A percentile compares a stretch with the other conserved stretches of the same genome.
phyloP scores from a whole-genome alignment of 2,329 filamentous ascomycete genomes.

The Microcyclospora tardicrescens region DNA sequence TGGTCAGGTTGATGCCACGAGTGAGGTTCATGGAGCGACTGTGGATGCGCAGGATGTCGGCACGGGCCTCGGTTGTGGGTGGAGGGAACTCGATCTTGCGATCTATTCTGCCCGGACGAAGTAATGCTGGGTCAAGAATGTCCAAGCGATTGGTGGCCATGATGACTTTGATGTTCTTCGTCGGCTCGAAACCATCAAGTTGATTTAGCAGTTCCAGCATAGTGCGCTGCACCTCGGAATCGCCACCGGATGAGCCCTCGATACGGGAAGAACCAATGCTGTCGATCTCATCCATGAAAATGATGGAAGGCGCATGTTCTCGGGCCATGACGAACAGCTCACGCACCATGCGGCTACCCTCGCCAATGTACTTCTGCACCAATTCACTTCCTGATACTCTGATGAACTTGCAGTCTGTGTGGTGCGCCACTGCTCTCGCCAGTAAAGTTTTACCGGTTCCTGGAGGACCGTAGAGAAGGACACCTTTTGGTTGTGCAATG shows the following conservation, averaged over 20 bases:
- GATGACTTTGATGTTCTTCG: constrained; percentile 95
- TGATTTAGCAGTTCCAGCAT: constrained; percentile 98
- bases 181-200: constrained; percentile 95
- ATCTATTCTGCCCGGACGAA: constrained; percentile 95
- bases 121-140: constrained; percentile 85
- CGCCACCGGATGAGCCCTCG: constrained; percentile 85
- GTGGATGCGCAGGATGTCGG: constrained; percentile 95
- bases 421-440: constrained; percentile 89
- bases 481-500: constrained; percentile 95
- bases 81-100: constrained; percentile 98
- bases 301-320: constrained; percentile 95
- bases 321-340: constrained; percentile 98
- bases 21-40: constrained; percentile 98
- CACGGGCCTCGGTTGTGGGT: constrained; percentile 87
- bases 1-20: constrained; percentile 89
- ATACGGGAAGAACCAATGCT: constrained; percentile 95
- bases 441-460: constrained; percentile 95
- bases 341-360: constrained; percentile 95
- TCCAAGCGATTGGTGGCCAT: constrained; percentile 99
- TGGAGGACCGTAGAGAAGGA: constrained; percentile 88
- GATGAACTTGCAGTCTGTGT: constrained; percentile 99
- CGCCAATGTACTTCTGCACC: constrained; percentile 98
- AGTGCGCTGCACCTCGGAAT: constrained; percentile 95
- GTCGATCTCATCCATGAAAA: constrained; percentile 99
- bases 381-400: constrained; percentile 90